Percentiles rank a stretch among this genome's conserved stretches.
Evolutionary conservation across 805 yeast genomes (phyloP).

Genomic region (Kodamaea neixiangensis): DNA sequence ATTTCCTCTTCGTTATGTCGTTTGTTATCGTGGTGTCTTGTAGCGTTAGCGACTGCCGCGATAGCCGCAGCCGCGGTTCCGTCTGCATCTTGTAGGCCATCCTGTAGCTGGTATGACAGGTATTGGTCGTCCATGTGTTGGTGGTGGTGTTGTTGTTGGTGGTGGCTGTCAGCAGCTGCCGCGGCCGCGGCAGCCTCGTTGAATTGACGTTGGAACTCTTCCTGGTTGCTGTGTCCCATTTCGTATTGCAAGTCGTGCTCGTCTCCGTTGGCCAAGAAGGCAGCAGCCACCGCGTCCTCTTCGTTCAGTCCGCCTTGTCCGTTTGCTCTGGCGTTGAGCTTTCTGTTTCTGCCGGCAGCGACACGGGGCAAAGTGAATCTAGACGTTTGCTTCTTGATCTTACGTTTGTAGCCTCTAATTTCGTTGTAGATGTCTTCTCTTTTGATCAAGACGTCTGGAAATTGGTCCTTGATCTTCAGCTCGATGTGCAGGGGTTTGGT

Average conservation of each 20-base stretch:
- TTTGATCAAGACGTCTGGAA: constrained; percentile 54
- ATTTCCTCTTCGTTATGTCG: constrained; percentile 23
- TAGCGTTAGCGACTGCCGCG: constrained; percentile 41
- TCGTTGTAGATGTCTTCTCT: constrained; percentile 61
- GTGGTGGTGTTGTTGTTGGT: constrained; percentile 25
- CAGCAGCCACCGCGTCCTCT: constrained; percentile 17
- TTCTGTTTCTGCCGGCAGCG: not conserved
- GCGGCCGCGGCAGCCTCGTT: constrained; percentile 36
- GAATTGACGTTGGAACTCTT: constrained; percentile 19
- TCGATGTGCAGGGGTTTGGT: constrained; percentile 58
- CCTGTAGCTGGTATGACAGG: constrained; percentile 30
- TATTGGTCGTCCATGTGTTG: constrained; percentile 28
- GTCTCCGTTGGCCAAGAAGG: constrained; percentile 22
- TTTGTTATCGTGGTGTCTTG: constrained; percentile 21
- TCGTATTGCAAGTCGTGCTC: constrained; percentile 24
- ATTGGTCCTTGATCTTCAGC: constrained; percentile 50
- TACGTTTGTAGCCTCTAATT: constrained; percentile 56
- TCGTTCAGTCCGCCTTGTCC: constrained; percentile 15
- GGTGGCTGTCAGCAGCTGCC: constrained; percentile 38
- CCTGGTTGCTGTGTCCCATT: constrained; percentile 21
- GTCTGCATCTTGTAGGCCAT: constrained; percentile 22
- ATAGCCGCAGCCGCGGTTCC: constrained; percentile 39
- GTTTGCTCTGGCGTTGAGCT: constrained; percentile 14
- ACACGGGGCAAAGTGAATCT: constrained; percentile 20
- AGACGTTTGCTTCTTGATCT: constrained; percentile 42